Base-by-base conservation (phyloP, 768 basidiomycete species). In the Ramaria rubella region DNA sequence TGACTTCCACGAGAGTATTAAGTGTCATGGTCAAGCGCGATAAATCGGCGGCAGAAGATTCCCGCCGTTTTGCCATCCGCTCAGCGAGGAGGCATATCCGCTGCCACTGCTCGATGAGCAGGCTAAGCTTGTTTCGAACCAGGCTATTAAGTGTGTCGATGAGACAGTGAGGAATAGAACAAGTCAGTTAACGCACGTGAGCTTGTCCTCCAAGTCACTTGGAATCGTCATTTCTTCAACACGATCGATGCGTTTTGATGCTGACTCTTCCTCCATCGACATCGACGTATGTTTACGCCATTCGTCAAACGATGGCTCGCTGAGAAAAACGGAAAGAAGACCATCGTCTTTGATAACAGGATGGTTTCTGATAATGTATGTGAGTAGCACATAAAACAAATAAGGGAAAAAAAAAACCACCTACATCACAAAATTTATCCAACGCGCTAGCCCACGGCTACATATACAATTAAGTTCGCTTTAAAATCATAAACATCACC, bases 221-320 rank as follows among this genome's bases (percentile, higher is more conserved):
- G 95, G 95, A 52, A 97, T 92, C 11, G 82, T 76, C 89, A 94
- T 92, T 70, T 96, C 92, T 65, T 95, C 91, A 15, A 86, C 74
- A 48, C 80, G 77, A 62, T 91, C 90, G 8, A 93, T 77, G 24
- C 85, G 81, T 64, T 89, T 90, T 59, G 83, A 85, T 0, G 74
- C 72, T 0, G 90, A 89, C 68, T 97, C 95, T 72, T 97, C 95
- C 27, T 95, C 93, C 52, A 92, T 72, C 3, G 86, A 84, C 9
- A 95, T 76, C 0, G 78, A 63, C 1, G 83, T 79, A 45, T 86
- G 79, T 67, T 94, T 95, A 44, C 92, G 79, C 93, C 93, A 96
- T 43, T 75, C 71, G 65, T 97, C 90, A 60, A 97, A 87, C 19
- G 89, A 87, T 2, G 83, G 77, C 64, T 93, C 91, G 3, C 83